phyloP scores from a whole-genome alignment of 805 yeast genomes.

The Millerozyma miso region DNA sequence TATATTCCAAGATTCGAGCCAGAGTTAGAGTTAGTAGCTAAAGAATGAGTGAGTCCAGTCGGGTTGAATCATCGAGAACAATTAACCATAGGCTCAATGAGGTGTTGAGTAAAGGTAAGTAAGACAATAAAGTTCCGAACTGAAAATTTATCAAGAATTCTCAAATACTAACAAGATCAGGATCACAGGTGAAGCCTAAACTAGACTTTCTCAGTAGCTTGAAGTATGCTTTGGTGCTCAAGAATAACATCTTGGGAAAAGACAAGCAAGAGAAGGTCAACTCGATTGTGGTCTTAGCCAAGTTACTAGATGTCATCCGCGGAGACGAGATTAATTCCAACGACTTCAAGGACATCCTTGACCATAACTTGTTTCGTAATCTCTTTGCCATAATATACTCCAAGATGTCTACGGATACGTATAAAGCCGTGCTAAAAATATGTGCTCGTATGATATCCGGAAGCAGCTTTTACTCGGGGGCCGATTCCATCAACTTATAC shows the following conservation, averaged over 20 bases:
- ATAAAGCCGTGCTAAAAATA: slow-evolving; percentile 43
- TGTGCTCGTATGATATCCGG: slow-evolving; percentile 41
- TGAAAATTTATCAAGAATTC: slow-evolving; percentile 1
- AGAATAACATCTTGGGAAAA: slow-evolving; percentile 39
- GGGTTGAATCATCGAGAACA: slow-evolving; percentile 27
- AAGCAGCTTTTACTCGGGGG: slow-evolving; percentile 34
- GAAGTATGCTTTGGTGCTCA: slow-evolving; percentile 33
- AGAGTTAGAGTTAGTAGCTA: background rate
- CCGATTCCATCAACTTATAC: slow-evolving; percentile 31
- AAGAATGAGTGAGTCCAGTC: slow-evolving; percentile 26
- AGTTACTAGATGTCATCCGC: slow-evolving; percentile 41
- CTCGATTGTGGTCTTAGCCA: slow-evolving; percentile 51
- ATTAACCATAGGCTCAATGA: slow-evolving; percentile 43
- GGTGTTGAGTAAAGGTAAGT: slow-evolving; percentile 34
- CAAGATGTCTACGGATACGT: slow-evolving; percentile 42
- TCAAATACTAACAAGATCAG: slow-evolving; percentile 13
- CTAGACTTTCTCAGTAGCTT: slow-evolving; percentile 31
- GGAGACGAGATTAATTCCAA: slow-evolving; percentile 38
- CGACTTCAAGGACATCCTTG: slow-evolving; percentile 31
- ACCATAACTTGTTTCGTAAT: slow-evolving; percentile 35
- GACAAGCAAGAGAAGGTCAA: slow-evolving; percentile 50
- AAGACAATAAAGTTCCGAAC: background rate
- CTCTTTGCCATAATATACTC: slow-evolving; percentile 39
- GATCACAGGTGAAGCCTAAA: slow-evolving; percentile 23
- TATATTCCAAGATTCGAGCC: background rate